These are phyloP conservation scores for Fusarium begoniae DNA, from an alignment of 2,329 filamentous ascomycete species.

Conservation along the genomic window DNA sequence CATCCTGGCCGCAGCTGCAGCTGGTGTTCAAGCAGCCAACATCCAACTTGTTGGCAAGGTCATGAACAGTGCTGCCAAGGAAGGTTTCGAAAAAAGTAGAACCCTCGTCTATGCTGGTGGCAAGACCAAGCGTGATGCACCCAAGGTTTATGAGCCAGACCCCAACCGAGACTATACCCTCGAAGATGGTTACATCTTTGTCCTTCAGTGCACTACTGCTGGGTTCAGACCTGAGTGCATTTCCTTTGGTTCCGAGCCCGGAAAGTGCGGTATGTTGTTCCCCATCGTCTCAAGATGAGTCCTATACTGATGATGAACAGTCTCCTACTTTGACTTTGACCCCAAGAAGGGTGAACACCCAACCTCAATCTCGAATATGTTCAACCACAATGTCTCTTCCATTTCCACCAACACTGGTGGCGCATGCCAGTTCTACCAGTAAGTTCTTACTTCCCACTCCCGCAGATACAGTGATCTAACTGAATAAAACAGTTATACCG, in stretches of 20 bases:
- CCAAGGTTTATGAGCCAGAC: neutral
- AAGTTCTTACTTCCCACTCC: no score
- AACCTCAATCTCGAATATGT: neutral
- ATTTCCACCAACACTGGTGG: neutral
- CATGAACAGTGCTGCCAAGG: neutral
- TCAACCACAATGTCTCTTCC: neutral
- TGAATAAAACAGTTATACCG: neutral
- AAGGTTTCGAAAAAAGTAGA: neutral
- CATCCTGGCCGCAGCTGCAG: neutral
- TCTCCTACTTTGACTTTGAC: neutral
- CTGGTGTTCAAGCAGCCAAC: neutral
- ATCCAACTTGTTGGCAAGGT: neutral
- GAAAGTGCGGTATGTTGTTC: neutral
- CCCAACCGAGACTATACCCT: neutral
- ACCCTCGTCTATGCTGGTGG: neutral
- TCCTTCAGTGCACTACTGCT: neutral
- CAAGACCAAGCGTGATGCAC: neutral
- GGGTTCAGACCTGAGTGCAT: neutral
- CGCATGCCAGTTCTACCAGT: constrained; percentile 2
- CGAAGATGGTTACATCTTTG: neutral
- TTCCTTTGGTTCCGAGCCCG: neutral
- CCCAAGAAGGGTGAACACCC: neutral
- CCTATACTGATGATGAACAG: neutral
- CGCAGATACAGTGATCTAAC: no score
- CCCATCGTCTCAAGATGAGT: neutral